Evolutionary conservation across 2,329 filamentous ascomycete species (phyloP), one percentile per base, ranked within the genome.

Genomic region (Colletotrichum brevisporum): DNA sequence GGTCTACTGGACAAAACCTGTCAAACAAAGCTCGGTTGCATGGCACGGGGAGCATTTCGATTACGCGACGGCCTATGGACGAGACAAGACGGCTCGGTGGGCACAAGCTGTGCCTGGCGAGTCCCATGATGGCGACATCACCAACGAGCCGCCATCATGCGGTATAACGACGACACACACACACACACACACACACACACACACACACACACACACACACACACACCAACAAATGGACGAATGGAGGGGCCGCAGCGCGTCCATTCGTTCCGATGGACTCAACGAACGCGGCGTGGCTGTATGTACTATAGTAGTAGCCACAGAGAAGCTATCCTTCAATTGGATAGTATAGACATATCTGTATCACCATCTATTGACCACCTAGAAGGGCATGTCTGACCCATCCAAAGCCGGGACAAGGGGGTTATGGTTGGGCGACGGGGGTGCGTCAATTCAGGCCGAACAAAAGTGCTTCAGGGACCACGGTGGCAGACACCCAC

Each of bases 401-500:
- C 41, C 41, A 15, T 15, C 5, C 41, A 16, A n/a, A 16, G 13
- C 16, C 41, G 41, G 16, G 13, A n/a, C 41, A 16, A 15, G 41
- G 41, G 41, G 16, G 6, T 10, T 8, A 15, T 12, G 13, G 13
- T 43, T 12, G 21, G 9, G 48, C 16, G 21, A 27, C 21, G 24
- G 16, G 18, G n/a, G 47, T 50, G 47, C 24, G 48, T 43, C 16
- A n/a, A n/a, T 43, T 43, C 41, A 43, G 41, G 41, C 41, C 13
- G 41, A 43, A 43, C 66, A 69, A 66, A 69, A 66, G 66, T 69
- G 36, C 66, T 27, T 48, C 36, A 56, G 55, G 61, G 61, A 60
- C 48, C 26, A 15, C 36, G 50, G 50, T 45, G n/a, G 5, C 6
- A 15, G 24, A 59, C 54, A 26, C 48, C 50, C 65, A 68, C 60